Base-by-base conservation (phyloP, 2,329 filamentous ascomycete species). In the Exophiala spinifera region DNA sequence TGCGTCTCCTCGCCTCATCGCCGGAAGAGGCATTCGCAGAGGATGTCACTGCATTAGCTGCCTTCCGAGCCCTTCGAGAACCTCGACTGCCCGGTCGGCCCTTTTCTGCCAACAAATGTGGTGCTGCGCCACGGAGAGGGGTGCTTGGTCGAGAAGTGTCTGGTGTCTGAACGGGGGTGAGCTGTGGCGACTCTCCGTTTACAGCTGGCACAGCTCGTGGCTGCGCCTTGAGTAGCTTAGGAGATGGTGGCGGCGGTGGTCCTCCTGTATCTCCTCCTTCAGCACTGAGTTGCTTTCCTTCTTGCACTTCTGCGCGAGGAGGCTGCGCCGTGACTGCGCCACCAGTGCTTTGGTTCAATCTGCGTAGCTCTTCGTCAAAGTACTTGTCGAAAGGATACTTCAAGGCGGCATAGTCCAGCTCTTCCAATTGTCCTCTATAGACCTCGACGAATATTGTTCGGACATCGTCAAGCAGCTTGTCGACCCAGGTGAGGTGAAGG, bases 391-490 rank as follows among this genome's bases (percentile, higher is more conserved):
- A 99, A 47, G 83, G 81, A 73, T 91, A 96, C 68, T 91, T 83
- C 53, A 94, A 79, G 19, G 88, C 78, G 50, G 88, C 90, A 10
- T 85, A 88, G 68, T 92, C 83, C 21, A 88, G 83, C 64, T 88
- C 88, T 69, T 85, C 91, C 51, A 99, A 76, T 70, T 96, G 88
- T 55, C 94, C 87, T 63, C 86, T 88, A 70, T 97, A 99, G 23
- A 96, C 80, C 61, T 91, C 88, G 62, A 94, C 81, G 68, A 97
- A 99, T 31, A 99, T 85, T 8, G 88, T 91, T 69, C 87, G 89
- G 66, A 97, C 90, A 66, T 97, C 95, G 67, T 96, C 92, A 63
- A 99, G 84, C 45, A 99, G 85, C 70, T 94, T 91, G 72, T 99
- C 94, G 61, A 97, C 89, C 94, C 95, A 99, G 11, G 89, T 91